A percentile compares a stretch with the other conserved stretches of the same genome.
These are phyloP conservation scores for Solanum aculeatissimum DNA, from an alignment of 305 asterid genomes.

Conservation along the genomic window DNA sequence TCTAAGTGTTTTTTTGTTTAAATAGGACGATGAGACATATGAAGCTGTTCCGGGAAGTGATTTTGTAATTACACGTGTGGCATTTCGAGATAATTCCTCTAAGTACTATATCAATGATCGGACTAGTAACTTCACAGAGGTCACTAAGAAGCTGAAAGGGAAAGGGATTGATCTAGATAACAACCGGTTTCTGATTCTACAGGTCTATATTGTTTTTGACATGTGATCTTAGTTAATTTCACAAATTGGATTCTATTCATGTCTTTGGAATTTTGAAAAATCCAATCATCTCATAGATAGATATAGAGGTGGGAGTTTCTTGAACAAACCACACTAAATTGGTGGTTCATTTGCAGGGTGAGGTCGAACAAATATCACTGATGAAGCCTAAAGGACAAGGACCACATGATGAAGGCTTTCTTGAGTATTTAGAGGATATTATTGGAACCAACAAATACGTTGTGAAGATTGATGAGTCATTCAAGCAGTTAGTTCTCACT, in stretches of 20 bases:
- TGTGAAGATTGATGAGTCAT: conserved; percentile 87
- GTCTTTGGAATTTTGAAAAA: neutral
- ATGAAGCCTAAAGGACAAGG: conserved; percentile 99
- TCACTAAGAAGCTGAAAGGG: conserved; percentile 80
- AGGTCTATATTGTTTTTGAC: conserved; percentile 29
- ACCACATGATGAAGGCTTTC: conserved; percentile 97
- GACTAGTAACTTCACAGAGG: conserved; percentile 84
- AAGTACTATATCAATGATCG: conserved; percentile 68
- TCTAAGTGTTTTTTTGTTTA: conserved; percentile 1
- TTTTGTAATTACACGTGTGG: conserved; percentile 71
- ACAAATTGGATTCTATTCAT: neutral
- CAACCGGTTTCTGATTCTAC: conserved; percentile 93
- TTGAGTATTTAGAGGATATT: conserved; percentile 94
- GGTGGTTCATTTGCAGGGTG: conserved; percentile 55
- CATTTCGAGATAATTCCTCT: conserved; percentile 85
- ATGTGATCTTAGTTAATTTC: neutral
- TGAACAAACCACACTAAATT: neutral
- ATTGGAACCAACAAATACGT: conserved; percentile 93
- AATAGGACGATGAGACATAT: conserved; percentile 69
- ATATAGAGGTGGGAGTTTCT: neutral
- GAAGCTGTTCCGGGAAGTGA: conserved; percentile 83
- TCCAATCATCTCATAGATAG: neutral
- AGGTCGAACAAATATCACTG: conserved; percentile 94
- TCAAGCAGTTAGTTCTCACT: conserved; percentile 52
- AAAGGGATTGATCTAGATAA: conserved; percentile 97